phyloP scores from a whole-genome alignment of 306 rosid genomes.

The Cucurbita maxima region DNA sequence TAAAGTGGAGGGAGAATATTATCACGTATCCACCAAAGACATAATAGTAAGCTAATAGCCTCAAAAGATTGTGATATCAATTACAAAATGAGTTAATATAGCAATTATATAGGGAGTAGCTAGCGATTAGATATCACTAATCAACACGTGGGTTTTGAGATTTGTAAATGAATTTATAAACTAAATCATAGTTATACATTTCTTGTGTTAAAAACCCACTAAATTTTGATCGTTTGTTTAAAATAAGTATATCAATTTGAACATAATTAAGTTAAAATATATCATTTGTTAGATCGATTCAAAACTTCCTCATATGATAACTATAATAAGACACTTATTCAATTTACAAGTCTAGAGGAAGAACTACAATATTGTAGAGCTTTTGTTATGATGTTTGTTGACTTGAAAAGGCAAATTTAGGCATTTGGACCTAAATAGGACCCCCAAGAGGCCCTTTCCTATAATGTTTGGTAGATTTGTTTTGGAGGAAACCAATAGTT shows the following conservation, averaged over 20 bases:
- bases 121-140: neutral
- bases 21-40: too few relatives aligned
- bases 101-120: neutral
- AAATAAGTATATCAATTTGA: too few relatives aligned
- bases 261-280: too few relatives aligned
- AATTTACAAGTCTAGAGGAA: neutral
- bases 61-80: neutral
- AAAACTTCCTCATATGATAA: too few relatives aligned
- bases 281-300: too few relatives aligned
- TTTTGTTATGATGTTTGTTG: neutral
- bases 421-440: neutral
- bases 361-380: neutral
- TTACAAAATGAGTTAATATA: neutral
- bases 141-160: neutral
- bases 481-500: neutral
- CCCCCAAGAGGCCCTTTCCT: neutral
- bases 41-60: neutral
- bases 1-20: neutral
- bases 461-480: neutral
- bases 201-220: neutral
- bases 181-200: neutral
- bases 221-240: too few relatives aligned
- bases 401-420: neutral
- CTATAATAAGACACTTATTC: neutral
- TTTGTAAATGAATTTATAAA: neutral